A percentile compares a stretch with the other conserved stretches of the same genome.
Conservation (phyloP, 139 green algal genomes). For the Auxenochlorella pyrenoidosa region DNA sequence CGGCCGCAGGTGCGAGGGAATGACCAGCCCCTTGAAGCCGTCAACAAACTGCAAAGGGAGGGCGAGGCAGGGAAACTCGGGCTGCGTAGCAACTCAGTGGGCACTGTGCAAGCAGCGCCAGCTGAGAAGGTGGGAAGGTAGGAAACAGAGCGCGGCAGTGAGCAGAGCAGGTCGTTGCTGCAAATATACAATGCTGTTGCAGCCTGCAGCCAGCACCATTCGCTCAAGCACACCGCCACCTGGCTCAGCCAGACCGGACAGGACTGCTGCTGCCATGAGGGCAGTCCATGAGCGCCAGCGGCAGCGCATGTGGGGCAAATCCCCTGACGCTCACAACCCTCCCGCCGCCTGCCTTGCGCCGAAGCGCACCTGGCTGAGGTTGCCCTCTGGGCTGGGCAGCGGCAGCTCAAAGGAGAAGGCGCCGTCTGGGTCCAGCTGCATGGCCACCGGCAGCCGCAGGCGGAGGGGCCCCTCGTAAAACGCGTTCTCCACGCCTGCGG, state of each 20-base stretch:
- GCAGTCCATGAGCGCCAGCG: background rate
- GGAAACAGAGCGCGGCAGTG: too few relatives aligned
- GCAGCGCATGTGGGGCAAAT: too few relatives aligned
- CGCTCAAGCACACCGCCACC: too few relatives aligned
- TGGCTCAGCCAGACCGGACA: background rate
- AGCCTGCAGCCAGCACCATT: too few relatives aligned
- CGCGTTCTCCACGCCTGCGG: constrained; percentile 59
- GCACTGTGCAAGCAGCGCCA: background rate
- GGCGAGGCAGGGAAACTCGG: background rate
- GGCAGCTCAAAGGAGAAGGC: constrained; percentile 65
- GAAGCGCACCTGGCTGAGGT: constrained; percentile 30
- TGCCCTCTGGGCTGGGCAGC: constrained; percentile 58
- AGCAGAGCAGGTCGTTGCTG: too few relatives aligned
- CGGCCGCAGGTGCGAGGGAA: constrained; percentile 65
- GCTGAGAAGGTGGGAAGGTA: background rate
- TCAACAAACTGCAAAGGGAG: constrained; percentile 56
- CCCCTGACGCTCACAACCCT: too few relatives aligned
- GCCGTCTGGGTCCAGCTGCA: constrained; percentile 63
- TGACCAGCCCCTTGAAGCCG: constrained; percentile 58
- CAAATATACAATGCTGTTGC: too few relatives aligned
- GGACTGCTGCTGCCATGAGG: background rate
- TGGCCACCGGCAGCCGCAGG: constrained; percentile 52
- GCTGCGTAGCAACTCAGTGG: background rate
- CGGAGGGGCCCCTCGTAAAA: constrained; percentile 78
- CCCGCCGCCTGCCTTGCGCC: background rate